Evolutionary conservation across 2,329 filamentous ascomycete genomes (phyloP).

Genomic region (Aspergillus proliferans): DNA sequence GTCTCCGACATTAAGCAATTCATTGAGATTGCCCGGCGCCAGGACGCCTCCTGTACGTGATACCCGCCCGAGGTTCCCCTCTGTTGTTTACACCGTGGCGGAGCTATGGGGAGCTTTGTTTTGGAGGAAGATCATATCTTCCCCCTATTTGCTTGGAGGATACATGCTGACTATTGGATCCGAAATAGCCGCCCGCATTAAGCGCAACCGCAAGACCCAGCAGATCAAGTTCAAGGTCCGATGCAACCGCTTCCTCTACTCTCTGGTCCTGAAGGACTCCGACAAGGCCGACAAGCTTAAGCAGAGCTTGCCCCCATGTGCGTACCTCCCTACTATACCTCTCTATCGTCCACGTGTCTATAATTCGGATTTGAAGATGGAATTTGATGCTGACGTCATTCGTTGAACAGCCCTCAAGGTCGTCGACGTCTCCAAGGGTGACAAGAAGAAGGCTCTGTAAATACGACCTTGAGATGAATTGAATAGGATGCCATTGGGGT

Average conservation of each 20-base stretch:
- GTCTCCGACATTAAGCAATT: slow-evolving; percentile 99
- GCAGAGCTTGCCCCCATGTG: slow-evolving; percentile 97
- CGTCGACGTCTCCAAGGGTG: slow-evolving; percentile 40
- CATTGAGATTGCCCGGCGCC: slow-evolving; percentile 99
- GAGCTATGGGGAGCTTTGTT: not conserved
- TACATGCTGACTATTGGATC: slow-evolving; percentile 1
- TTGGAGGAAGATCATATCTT: not conserved
- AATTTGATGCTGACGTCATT: slow-evolving; percentile 14
- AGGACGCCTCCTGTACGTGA: slow-evolving; percentile 98
- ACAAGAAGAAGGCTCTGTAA: slow-evolving; percentile 43
- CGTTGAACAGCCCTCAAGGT: slow-evolving; percentile 37
- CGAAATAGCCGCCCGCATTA: slow-evolving; percentile 71
- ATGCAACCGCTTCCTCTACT: slow-evolving; percentile 95
- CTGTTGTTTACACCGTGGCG: slow-evolving; percentile 1
- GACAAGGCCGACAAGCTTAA: slow-evolving; percentile 99
- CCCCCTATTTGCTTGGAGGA: not conserved
- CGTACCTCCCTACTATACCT: slow-evolving; percentile 33
- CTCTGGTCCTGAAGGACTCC: slow-evolving; percentile 93
- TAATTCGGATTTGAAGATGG: not conserved
- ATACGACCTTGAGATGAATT: slow-evolving; percentile 20
- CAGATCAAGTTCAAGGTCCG: slow-evolving; percentile 99
- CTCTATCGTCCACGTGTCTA: not conserved
- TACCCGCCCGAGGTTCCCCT: slow-evolving; percentile 9
- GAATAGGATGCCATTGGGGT: slow-evolving; percentile 16
- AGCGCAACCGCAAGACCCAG: slow-evolving; percentile 86